Percentiles rank a stretch among this genome's conserved stretches.
phyloP scores from a whole-genome alignment of 768 basidiomycete species.

The Boletus subcaerulescens region DNA sequence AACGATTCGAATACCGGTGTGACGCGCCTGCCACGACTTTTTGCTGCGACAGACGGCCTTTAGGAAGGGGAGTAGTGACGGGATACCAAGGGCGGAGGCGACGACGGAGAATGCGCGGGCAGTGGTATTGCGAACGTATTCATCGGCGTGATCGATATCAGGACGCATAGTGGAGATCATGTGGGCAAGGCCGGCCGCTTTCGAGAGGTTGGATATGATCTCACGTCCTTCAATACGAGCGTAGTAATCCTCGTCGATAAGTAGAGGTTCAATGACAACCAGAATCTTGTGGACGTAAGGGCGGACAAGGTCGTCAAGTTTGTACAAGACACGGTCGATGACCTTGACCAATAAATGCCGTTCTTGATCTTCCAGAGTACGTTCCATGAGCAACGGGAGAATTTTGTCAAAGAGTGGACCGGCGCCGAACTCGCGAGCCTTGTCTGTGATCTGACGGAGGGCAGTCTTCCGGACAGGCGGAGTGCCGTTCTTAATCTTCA shows the following conservation, averaged over 20 bases:
- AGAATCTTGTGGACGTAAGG: slow-evolving; percentile 99
- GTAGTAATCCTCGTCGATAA: slow-evolving; percentile 98
- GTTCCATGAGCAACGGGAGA: slow-evolving; percentile 95
- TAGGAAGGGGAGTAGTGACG: slow-evolving; percentile 94
- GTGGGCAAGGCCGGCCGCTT: slow-evolving; percentile 97
- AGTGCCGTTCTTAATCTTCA: slow-evolving; percentile 99
- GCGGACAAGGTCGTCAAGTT: slow-evolving; percentile 96
- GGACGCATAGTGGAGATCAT: slow-evolving; percentile 99
- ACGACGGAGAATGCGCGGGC: slow-evolving; percentile 99
- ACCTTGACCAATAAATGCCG: slow-evolving; percentile 98
- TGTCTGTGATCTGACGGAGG: slow-evolving; percentile 97
- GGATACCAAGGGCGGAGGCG: slow-evolving; percentile 97
- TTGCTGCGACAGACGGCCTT: slow-evolving; percentile 98
- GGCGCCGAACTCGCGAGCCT: slow-evolving; percentile 97
- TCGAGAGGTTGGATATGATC: slow-evolving; percentile 98
- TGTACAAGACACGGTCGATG: slow-evolving; percentile 98
- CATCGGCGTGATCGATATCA: slow-evolving; percentile 98
- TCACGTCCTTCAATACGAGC: slow-evolving; percentile 97
- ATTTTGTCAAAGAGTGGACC: slow-evolving; percentile 99
- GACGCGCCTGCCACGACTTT: slow-evolving; percentile 99
- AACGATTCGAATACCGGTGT: slow-evolving; percentile 98
- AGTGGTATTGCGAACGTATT: slow-evolving; percentile 98
- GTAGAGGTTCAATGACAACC: slow-evolving; percentile 97
- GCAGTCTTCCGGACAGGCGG: slow-evolving; percentile 98
- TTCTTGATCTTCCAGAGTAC: slow-evolving; percentile 96